Conservation (phyloP, 2,329 filamentous ascomycete genomes). For the Botrytis fragariae region DNA sequence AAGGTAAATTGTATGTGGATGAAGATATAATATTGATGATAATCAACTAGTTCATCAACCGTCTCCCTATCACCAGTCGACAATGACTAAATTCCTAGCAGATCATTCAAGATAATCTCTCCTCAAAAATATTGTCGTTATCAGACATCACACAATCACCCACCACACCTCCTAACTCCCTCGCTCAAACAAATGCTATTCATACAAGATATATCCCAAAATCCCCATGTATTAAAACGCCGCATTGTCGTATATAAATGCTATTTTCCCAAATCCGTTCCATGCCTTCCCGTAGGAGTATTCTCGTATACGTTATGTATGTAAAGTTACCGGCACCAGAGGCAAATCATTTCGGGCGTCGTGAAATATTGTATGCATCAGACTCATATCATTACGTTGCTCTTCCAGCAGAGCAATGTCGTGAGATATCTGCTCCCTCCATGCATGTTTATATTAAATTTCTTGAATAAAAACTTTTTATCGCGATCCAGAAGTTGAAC, state of each 20-base stretch:
- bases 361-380: not conserved
- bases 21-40: not conserved
- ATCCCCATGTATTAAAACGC: not conserved
- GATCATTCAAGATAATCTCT: not conserved
- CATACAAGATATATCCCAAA: not conserved
- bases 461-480: not conserved
- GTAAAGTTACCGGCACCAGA: not conserved
- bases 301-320: not conserved
- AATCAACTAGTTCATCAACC: not conserved
- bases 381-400: not conserved
- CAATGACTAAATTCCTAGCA: not conserved
- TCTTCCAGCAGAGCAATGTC: not conserved
- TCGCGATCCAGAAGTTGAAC: not conserved
- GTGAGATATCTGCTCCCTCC: not conserved
- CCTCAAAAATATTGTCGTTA: not conserved
- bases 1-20: not conserved
- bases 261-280: not conserved
- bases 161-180: not conserved
- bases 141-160: not conserved
- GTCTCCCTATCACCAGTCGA: not conserved
- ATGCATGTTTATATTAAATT: not conserved
- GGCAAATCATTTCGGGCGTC: not conserved
- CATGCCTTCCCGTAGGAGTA: not conserved
- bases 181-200: not conserved
- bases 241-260: not conserved